Evolutionary conservation across 768 basidiomycete genomes (phyloP), one percentile per base, ranked within the genome.

Genomic region (Polyporus arcularius): DNA sequence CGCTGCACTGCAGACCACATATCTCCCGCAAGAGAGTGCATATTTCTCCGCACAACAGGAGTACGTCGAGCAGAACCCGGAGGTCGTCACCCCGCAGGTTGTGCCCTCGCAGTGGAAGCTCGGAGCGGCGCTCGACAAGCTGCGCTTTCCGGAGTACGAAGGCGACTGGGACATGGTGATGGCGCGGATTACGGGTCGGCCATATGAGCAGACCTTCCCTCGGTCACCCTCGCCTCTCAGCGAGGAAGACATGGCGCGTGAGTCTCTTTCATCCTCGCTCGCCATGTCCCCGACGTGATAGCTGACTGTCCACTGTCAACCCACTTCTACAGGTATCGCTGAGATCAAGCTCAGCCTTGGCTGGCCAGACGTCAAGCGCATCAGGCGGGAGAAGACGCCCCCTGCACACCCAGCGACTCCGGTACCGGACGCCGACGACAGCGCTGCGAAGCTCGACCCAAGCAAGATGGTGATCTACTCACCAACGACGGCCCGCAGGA

Each of bases 401-500:
- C 21, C 49, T 14, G 9, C 39, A n/a, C 16, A 30, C 8, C 51
- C 32, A 9, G 32, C 39, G 11, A 30, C 48, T 49, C 30, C 47
- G 14, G 26, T 49, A 10, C 15, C 38, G 31, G 53, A 40, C 53
- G 28, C 32, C 41, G 41, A 53, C 14, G 46, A 28, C 57, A 45
- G 11, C 14, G 18, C 2, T 32, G 16, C 52, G 46, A 39, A 41
- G 30, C 18, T 57, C 11, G 42, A 53, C 41, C 30, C 57, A 38
- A 62, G 57, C 46, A 16, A 32, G 26, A 26, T 35, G 30, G 56
- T 55, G 26, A 35, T 63, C 35, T 63, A 63, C 62, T 63, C 62
- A 43, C 62, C 58, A 10, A 63, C 58, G 38, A 56, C 62, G 18
- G 62, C 53, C 16, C 62, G 58, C 47, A 54, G 58, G 18, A 46